Conservation (phyloP, 139 green algal species). For the Axilococcus clingmanii region DNA sequence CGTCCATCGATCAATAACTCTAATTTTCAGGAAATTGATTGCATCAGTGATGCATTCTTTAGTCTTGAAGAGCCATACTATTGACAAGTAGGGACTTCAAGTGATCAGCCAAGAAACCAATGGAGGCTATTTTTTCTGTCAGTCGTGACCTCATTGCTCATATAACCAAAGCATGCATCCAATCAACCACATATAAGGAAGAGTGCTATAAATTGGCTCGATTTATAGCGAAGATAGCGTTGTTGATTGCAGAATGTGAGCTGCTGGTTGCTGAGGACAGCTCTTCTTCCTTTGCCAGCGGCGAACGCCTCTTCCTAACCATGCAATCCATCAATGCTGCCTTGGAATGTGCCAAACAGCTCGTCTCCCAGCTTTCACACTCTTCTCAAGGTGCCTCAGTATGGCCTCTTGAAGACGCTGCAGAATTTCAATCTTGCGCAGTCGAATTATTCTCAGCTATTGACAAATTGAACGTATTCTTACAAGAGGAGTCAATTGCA, state of each 20-base stretch:
- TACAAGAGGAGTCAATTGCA: not conserved
- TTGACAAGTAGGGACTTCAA: no score
- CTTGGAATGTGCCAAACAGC: slow-evolving; percentile 11
- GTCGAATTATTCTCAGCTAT: slow-evolving; percentile 4
- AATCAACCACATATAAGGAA: not conserved
- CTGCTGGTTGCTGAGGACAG: not conserved
- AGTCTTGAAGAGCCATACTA: no score
- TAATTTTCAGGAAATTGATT: no score
- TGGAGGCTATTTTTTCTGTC: no score
- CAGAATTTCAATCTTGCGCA: slow-evolving; percentile 15
- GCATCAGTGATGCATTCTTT: no score
- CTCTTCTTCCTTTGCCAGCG: not conserved
- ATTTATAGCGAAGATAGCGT: slow-evolving; percentile 3
- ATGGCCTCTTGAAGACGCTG: slow-evolving; percentile 26
- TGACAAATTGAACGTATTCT: slow-evolving; percentile 4
- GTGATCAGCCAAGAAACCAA: no score
- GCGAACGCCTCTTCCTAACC: slow-evolving; percentile 9
- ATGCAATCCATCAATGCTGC: slow-evolving; percentile 3
- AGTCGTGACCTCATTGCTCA: not conserved
- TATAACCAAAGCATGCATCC: not conserved
- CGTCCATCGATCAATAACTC: no score
- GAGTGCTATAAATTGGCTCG: slow-evolving; percentile 5
- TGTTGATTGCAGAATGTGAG: slow-evolving; percentile 6
- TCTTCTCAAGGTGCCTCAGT: slow-evolving; percentile 5
- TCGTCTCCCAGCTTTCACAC: slow-evolving; percentile 2